Conservation (phyloP, 176 grass and related monocot species). For the Saccharum officinarum region DNA sequence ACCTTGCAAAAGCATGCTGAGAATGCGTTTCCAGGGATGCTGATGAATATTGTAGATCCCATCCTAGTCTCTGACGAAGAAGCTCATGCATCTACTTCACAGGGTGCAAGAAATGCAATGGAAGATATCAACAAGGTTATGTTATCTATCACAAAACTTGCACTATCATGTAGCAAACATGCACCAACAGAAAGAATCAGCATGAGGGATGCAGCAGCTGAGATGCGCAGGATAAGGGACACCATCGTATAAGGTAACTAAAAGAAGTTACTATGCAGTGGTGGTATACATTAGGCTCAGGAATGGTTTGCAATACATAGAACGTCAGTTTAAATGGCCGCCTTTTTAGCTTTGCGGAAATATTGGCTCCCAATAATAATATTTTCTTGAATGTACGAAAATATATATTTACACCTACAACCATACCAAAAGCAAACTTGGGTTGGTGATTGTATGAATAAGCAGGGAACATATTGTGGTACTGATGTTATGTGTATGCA, state of each 20-base stretch:
- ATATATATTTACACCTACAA: no score
- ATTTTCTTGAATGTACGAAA: no score
- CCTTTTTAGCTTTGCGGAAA: no score
- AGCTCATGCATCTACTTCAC: neutral
- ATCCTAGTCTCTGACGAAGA: neutral
- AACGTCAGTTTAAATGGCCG: no score
- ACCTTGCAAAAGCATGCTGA: slow-evolving; percentile 20
- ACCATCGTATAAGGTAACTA: neutral
- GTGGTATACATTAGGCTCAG: no score
- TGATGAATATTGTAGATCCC: slow-evolving; percentile 22
- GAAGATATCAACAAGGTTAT: neutral
- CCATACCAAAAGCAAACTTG: no score
- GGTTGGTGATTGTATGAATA: no score
- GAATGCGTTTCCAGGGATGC: neutral
- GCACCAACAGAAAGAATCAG: slow-evolving; percentile 23
- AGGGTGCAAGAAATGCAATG: neutral
- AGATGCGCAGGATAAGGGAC: slow-evolving; percentile 10
- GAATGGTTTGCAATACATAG: no score
- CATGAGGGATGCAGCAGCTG: slow-evolving; percentile 23
- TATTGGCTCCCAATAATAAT: no score
- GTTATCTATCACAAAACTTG: neutral
- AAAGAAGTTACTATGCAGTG: no score
- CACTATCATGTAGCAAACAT: slow-evolving; percentile 25
- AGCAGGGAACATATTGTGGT: no score
- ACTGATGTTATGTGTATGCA: no score